Base-by-base conservation (phyloP, 2,329 filamentous ascomycete genomes). In the Sporothrix curviconia region DNA sequence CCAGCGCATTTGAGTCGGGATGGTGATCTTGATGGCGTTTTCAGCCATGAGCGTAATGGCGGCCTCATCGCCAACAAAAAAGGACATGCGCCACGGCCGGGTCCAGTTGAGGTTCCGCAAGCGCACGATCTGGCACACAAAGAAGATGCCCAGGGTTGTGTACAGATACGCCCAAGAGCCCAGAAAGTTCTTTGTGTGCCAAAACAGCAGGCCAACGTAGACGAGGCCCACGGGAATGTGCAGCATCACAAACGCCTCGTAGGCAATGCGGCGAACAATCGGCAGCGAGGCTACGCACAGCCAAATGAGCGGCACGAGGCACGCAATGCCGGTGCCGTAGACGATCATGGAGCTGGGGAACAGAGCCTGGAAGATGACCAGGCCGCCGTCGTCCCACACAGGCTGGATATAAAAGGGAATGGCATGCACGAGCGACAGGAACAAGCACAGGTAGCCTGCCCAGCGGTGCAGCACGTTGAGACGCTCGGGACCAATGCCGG, bases 151-250 rank as follows among this genome's bases (percentile, higher is more conserved):
- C 24, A 92, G 72, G 0, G 90, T 94, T 1, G 89, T 84, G 66
- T 83, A 95, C 2, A 97, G 81, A 67, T 96, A 97, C 66, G 83
- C 78, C 92, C 92, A 96, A 0, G 92, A 95, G 56, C 85, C 86
- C 37, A 96, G 80, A 64, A 89, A 95, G 71, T 96, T 96, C 71
- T 92, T 88, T 66, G 89, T 94, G 71, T 97, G 92, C 92, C 92
- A 97, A 74, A 97, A 95, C 28, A 97, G 78, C 69, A 95, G 81
- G 1, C 80, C 92, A 7, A 96, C 76, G 67, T 94, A 95, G 14
- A 89, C 76, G 39, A 92, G 81, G 0, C 90, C 86, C 9, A 90
- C 86, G 0, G 92, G 91, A 0, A 92, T 82, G 67, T 97, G 92
- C 3, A 95, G 74, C 30, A 86, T 71, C 17, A 92, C 84, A 67